Conservation (phyloP, 306 rosid species). For the Quercus wislizeni region DNA sequence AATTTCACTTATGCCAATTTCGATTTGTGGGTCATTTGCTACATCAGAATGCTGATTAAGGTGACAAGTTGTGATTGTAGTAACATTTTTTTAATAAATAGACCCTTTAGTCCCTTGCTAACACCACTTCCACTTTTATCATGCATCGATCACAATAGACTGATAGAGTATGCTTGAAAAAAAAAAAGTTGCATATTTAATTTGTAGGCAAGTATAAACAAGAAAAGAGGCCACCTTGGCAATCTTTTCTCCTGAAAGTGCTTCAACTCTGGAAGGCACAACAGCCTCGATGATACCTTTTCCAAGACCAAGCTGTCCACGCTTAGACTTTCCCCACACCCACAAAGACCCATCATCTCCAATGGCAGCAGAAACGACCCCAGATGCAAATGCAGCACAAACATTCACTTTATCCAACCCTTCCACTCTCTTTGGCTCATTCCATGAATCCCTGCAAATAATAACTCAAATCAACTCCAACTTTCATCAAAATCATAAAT, state of each 20-base stretch:
- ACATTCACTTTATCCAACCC: conserved; percentile 64
- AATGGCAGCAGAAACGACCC: conserved; percentile 75
- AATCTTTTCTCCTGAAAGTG: conserved; percentile 62
- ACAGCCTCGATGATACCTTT: conserved; percentile 46
- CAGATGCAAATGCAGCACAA: conserved; percentile 72
- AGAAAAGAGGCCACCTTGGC: conserved; percentile 47
- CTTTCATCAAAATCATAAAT: too few species aligned
- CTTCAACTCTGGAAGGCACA: conserved; percentile 60
- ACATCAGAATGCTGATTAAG: too few species aligned
- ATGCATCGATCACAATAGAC: too few species aligned
- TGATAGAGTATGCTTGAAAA: too few species aligned
- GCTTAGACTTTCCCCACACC: conserved; percentile 90
- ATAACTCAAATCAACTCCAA: neutral
- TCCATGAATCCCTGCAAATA: conserved; percentile 66
- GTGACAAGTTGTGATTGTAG: too few species aligned
- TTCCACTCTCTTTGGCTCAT: conserved; percentile 54
- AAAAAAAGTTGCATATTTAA: too few species aligned
- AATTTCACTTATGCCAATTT: too few species aligned
- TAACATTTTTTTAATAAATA: too few species aligned
- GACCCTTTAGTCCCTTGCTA: too few species aligned
- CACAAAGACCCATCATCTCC: conserved; percentile 84
- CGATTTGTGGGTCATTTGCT: too few species aligned
- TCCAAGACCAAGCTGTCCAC: conserved; percentile 94
- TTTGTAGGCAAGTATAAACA: too few species aligned
- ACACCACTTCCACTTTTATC: too few species aligned